A percentile compares a stretch with the other conserved stretches of the same genome.
Evolutionary conservation across 75 land plant genomes (phyloP).

Genomic region (Adiantum capillusveneris): DNA sequence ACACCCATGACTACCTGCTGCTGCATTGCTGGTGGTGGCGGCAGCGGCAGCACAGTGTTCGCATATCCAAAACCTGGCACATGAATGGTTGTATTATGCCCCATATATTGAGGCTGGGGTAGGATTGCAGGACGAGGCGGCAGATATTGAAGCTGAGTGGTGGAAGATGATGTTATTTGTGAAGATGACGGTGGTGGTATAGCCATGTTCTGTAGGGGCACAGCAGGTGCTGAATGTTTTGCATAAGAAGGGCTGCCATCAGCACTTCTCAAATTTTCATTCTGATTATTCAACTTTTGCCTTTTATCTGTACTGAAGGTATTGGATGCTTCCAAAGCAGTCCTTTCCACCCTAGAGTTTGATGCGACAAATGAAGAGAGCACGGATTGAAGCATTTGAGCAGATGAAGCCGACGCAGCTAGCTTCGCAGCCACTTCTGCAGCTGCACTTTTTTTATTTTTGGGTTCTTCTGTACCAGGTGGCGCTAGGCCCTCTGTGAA

Average conservation of each 20-base stretch:
- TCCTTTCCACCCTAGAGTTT: slow-evolving; percentile 25
- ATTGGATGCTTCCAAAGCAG: slow-evolving; percentile 11
- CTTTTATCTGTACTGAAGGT: slow-evolving; percentile 45
- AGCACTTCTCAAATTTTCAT: slow-evolving; percentile 2
- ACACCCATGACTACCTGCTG: slow-evolving; percentile 24
- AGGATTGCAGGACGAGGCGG: slow-evolving; percentile 22
- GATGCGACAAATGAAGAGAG: slow-evolving; percentile 58
- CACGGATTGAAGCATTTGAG: slow-evolving; percentile 61
- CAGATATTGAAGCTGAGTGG: slow-evolving; percentile 26
- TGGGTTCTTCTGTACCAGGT: background rate
- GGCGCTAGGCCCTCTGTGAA: background rate
- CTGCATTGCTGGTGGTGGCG: slow-evolving; percentile 21
- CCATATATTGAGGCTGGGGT: slow-evolving; percentile 1
- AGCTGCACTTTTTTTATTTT: slow-evolving; percentile 4
- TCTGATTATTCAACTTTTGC: slow-evolving; percentile 26
- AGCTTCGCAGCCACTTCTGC: slow-evolving; percentile 69
- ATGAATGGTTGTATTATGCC: slow-evolving; percentile 15
- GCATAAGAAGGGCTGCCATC: slow-evolving; percentile 23
- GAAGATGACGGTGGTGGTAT: slow-evolving; percentile 20
- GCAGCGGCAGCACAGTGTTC: slow-evolving; percentile 27
- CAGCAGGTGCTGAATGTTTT: slow-evolving; percentile 8
- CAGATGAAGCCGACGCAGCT: slow-evolving; percentile 78
- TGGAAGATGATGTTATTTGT: slow-evolving; percentile 26
- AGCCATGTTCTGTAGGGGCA: slow-evolving; percentile 5
- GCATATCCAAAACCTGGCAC: slow-evolving; percentile 24